Evolutionary conservation across 116 monocot genomes (phyloP), one percentile per base, ranked within the genome.

Genomic region (Thalassia testudinum): DNA sequence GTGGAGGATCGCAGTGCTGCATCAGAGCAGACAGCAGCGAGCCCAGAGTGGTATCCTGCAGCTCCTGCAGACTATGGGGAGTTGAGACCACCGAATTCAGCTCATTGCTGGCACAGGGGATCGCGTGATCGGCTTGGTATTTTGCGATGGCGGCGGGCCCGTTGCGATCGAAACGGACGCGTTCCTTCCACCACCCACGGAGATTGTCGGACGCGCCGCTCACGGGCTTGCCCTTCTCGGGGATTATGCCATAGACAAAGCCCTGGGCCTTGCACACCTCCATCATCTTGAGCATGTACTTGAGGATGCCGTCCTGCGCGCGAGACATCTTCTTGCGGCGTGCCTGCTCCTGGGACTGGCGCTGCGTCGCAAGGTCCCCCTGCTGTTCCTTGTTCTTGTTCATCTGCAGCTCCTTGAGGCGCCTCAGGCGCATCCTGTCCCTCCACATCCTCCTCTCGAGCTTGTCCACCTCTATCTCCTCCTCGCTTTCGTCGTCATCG

Each of bases 201-300:
- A 82, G 73, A 59, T 76, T 77, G 42, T 82, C 82, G 8, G 77
- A 77, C 3, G 77, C 66, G 12, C 77, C 82, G 7, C 72, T 61
- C 47, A 76, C 65, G 0, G 81, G 81, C 64, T 77, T 83, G 7
- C 83, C 89, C 60, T 73, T 77, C 72, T 89, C 89, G 0, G 80
- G 77, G 17, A 89, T 82, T 24, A 89, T 83, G 16, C 85, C 85
- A 28, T 85, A 85, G 1, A 85, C 85, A 17, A 85, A 85, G 10
- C 82, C 87, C 34, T 75, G 87, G 20, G 87, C 82, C 24, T 87
- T 78, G 60, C 75, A 87, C 0, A 78, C 82, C 54, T 87, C 87
- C 87, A 87, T 82, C 78, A 82, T 82, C 67, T 76, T 82, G n/a
- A 87, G 68, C 82, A 87, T 87, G 70, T 82, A 78, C 21, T 76